Evolutionary conservation across 2,329 filamentous ascomycete species (phyloP).

Genomic region (Cercospora sp.): DNA sequence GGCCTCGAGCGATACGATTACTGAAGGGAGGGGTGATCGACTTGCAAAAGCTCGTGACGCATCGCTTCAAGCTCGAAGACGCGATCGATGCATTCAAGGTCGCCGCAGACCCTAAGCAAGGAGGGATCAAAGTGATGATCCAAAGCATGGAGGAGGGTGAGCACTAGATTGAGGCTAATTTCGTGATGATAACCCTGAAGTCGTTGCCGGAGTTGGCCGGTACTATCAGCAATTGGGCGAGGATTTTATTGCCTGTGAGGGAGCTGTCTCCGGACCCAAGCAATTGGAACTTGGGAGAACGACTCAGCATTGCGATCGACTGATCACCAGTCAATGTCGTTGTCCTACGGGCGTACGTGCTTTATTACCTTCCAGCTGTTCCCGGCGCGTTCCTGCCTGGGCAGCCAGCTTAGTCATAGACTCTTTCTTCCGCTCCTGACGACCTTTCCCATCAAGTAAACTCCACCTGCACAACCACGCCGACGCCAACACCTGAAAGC

Average conservation of each 20-base stretch:
- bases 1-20: slow-evolving; percentile 88
- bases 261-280: background rate
- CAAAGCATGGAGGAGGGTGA: slow-evolving; percentile 59
- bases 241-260: background rate
- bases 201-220: background rate
- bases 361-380: background rate
- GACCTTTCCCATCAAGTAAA: background rate
- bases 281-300: background rate
- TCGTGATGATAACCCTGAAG: background rate
- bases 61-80: slow-evolving; percentile 82
- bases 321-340: background rate
- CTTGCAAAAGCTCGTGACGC: slow-evolving; percentile 79
- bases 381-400: background rate
- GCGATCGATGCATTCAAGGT: slow-evolving; percentile 87
- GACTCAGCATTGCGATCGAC: background rate
- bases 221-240: background rate
- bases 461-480: background rate
- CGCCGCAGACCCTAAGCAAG: slow-evolving; percentile 81
- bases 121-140: slow-evolving; percentile 97
- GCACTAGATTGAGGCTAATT: slow-evolving; percentile 19
- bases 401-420: background rate
- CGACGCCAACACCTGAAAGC: background rate
- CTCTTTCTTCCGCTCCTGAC: background rate
- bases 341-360: background rate
- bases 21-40: slow-evolving; percentile 82